Evolutionary conservation across 306 rosid species (phyloP).

Genomic region (Cajanus cajan): DNA sequence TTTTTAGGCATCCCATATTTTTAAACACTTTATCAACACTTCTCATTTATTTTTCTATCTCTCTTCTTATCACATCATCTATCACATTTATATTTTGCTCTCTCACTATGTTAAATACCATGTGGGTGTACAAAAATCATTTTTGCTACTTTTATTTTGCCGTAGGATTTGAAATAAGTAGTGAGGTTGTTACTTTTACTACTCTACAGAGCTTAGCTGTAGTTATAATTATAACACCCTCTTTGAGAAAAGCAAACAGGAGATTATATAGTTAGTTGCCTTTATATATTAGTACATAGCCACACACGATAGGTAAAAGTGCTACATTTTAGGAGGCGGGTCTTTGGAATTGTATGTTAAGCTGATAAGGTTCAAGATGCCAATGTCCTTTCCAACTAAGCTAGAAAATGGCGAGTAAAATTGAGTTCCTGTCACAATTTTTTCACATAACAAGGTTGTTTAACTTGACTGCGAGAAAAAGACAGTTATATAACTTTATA

Average conservation of each 20-base stretch:
- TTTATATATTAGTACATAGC: not conserved
- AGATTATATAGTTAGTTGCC: not conserved
- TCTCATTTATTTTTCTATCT: too few species aligned
- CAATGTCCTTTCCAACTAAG: not conserved
- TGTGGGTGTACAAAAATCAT: too few species aligned
- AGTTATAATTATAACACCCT: not conserved
- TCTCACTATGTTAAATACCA: too few species aligned
- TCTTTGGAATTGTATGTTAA: not conserved
- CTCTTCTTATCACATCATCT: too few species aligned
- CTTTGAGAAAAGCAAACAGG: not conserved
- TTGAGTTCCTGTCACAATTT: not conserved
- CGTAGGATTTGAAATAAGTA: not conserved
- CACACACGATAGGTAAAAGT: not conserved
- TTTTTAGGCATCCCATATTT: too few species aligned
- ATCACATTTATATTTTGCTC: too few species aligned
- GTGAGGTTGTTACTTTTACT: not conserved
- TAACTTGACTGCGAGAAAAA: not conserved
- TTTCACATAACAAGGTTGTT: not conserved
- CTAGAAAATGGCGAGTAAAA: not conserved
- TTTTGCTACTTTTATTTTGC: too few species aligned
- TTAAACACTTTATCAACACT: too few species aligned
- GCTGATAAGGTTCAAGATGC: not conserved
- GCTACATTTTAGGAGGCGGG: not conserved
- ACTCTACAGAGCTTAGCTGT: not conserved
- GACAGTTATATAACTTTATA: not conserved